Conservation (phyloP, 2,329 filamentous ascomycete genomes). For the Cercospora sp. region DNA sequence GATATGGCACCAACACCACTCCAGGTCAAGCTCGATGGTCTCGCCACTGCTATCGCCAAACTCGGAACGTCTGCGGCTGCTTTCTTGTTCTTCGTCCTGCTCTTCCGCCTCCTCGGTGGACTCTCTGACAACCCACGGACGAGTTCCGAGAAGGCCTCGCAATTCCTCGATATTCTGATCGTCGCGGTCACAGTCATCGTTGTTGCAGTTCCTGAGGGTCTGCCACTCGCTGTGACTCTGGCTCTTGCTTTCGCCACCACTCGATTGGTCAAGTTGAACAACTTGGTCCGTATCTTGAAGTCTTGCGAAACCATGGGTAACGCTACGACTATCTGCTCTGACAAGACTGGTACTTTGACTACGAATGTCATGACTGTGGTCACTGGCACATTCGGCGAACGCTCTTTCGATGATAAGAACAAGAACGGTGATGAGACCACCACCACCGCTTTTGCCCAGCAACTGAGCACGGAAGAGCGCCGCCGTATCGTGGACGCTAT, state of each 20-base stretch:
- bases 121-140: conserved; percentile 57
- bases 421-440: conserved; percentile 51
- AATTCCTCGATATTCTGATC: conserved; percentile 63
- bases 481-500: conserved; percentile 62
- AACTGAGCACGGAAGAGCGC: conserved; percentile 55
- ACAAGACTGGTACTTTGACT: conserved; percentile 74
- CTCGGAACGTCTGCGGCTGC: conserved; percentile 74
- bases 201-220: conserved; percentile 65
- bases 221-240: conserved; percentile 67
- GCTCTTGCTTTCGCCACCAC: conserved; percentile 68
- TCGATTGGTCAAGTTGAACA: conserved; percentile 68
- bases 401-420: conserved; percentile 38
- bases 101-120: conserved; percentile 78
- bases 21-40: conserved; percentile 72
- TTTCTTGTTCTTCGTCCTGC: conserved; percentile 77
- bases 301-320: conserved; percentile 73
- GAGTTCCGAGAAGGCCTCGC: conserved; percentile 73
- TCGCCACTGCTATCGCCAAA: conserved; percentile 79
- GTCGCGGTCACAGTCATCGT: conserved; percentile 67
- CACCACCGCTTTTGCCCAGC: conserved; percentile 55
- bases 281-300: conserved; percentile 65
- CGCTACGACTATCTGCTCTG: conserved; percentile 73
- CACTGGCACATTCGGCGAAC: conserved; percentile 65
- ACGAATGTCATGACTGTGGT: conserved; percentile 77
- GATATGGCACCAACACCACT: conserved; percentile 76